Base-by-base conservation (phyloP, 345 rosid species). In the Cardamine occulta region DNA sequence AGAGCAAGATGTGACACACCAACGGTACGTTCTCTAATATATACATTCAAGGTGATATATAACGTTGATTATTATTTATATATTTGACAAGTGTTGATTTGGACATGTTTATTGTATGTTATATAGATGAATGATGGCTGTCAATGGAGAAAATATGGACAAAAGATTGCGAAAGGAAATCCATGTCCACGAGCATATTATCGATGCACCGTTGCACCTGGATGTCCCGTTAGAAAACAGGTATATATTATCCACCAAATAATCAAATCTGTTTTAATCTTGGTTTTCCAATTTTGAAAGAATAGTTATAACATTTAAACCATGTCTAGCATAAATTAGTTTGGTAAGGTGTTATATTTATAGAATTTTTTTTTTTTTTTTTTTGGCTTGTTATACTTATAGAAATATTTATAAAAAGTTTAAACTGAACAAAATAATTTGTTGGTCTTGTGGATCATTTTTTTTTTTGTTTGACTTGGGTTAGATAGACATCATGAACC, bases 131-230 rank as follows among this genome's bases (percentile, higher is more conserved):
- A 86, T 34, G 98, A 93, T 83, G 98, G 98, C 37, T 91, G 98
- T 65, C 98, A 93, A 73, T 93, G 98, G 98, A 88, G 97, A 79
- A 93, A 93, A 86, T 93, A 93, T 72, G 98, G 98, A 29, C 97
- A 93, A 74, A 93, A 93, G 72, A 87, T 89, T 44, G 79, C 97
- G 0, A 93, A 93, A 83, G 97, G 93, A 54, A 93, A 91, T 52
- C 97, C 98, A 42, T 91, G 98, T 69, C 98, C 98, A 8, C 84
- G 96, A 72, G 98, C 96, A 29, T 93, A 93, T 51, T 93, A 89
- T 72, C 96, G 96, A 15, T 93, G 97, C 82, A 93, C 98, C 0
- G 85, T 91, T 72, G 85, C 91, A 53, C 79, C 91, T 32, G 86
- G 84, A 14, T 93, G 98, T 66, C 97, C 98, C 0, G 98, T 93